These are phyloP conservation scores for Polysphondylium violaceum DNA, from an alignment of 78 protist species.

Conservation along the genomic window DNA sequence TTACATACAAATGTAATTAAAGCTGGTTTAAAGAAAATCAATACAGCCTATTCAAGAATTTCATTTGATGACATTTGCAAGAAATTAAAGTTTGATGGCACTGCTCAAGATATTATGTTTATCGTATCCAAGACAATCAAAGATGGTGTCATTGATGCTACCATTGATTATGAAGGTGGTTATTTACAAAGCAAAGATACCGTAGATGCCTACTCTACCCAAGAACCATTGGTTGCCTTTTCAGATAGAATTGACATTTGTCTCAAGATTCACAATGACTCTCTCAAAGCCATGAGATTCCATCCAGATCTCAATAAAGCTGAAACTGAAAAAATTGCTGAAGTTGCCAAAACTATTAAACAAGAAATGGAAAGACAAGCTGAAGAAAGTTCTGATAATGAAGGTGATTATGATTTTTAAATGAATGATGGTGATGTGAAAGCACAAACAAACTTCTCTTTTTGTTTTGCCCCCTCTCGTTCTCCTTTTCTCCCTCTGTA, in stretches of 20 bases:
- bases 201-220: constrained; percentile 90
- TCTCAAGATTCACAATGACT: constrained; percentile 91
- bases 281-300: constrained; percentile 93
- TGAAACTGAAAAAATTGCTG: constrained; percentile 72
- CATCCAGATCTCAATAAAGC: constrained; percentile 76
- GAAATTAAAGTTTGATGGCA: constrained; percentile 92
- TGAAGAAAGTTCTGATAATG: constrained; percentile 65
- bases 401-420: constrained; percentile 31
- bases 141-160: constrained; percentile 76
- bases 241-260: constrained; percentile 91
- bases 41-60: constrained; percentile 91
- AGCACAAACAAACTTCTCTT: background rate
- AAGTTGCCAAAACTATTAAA: constrained; percentile 62
- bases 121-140: constrained; percentile 96
- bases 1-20: constrained; percentile 97
- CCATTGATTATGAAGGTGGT: constrained; percentile 89
- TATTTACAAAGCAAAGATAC: constrained; percentile 84
- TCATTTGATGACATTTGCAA: constrained; percentile 86
- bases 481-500: too few species aligned
- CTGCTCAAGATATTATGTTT: constrained; percentile 92
- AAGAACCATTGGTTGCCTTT: constrained; percentile 92
- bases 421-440: background rate
- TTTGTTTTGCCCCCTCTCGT: too few species aligned
- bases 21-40: constrained; percentile 94
- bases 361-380: constrained; percentile 70